phyloP scores from a whole-genome alignment of 305 asterid species.

The Fraxinus angustifolia region DNA sequence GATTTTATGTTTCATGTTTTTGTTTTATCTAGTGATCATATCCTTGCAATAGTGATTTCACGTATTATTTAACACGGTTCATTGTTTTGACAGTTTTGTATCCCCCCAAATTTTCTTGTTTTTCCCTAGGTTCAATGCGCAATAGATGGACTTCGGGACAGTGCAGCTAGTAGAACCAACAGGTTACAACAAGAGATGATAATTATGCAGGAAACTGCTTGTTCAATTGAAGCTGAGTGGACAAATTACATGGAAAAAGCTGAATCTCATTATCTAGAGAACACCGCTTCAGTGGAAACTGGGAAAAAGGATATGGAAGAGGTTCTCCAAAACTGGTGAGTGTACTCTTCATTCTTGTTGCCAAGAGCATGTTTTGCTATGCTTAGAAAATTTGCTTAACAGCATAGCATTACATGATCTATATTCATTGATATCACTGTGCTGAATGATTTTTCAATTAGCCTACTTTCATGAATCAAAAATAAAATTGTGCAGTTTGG shows the following conservation, averaged over 20 bases:
- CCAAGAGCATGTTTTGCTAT: constrained; percentile 12
- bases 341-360: not conserved
- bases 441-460: not conserved
- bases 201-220: constrained; percentile 47
- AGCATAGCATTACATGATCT: not conserved
- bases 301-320: constrained; percentile 51
- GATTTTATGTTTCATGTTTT: not conserved
- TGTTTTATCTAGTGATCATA: not conserved
- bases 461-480: not conserved
- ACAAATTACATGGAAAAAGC: constrained; percentile 38
- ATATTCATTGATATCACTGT: not conserved
- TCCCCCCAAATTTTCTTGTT: not conserved
- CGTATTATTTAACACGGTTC: not conserved
- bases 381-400: constrained; percentile 19
- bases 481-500: constrained; percentile 52
- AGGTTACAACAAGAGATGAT: constrained; percentile 54
- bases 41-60: not conserved
- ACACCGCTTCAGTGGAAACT: constrained; percentile 49
- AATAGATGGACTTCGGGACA: constrained; percentile 52
- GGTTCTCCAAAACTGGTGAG: constrained; percentile 58
- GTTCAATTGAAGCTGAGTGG: constrained; percentile 55
- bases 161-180: constrained; percentile 43
- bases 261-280: constrained; percentile 46
- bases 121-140: constrained; percentile 57
- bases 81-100: not conserved